phyloP scores from a whole-genome alignment of 2,329 filamentous ascomycete species.

The Thielaviopsis ethacetica region DNA sequence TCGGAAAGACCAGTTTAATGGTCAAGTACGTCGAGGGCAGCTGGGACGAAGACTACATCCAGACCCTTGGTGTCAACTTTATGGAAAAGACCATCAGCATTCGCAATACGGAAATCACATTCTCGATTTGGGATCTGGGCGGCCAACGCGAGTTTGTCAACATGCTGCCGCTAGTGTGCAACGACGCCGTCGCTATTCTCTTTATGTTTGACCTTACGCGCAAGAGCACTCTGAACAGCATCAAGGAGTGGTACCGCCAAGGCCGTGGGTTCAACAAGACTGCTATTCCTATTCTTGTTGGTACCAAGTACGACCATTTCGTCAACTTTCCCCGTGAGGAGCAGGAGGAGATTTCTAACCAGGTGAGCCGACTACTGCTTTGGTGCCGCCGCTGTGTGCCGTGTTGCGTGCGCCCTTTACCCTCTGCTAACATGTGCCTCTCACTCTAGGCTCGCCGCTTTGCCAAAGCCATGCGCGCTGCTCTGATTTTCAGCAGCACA shows the following conservation, averaged over 20 bases:
- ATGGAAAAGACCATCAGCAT: slow-evolving; percentile 99
- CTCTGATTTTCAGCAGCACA: slow-evolving; percentile 94
- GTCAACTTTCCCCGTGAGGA: slow-evolving; percentile 96
- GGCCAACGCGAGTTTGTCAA: slow-evolving; percentile 98
- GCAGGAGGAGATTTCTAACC: slow-evolving; percentile 95
- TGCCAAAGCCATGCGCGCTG: slow-evolving; percentile 95
- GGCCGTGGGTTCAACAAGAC: slow-evolving; percentile 98
- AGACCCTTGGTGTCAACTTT: slow-evolving; percentile 96
- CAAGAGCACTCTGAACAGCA: slow-evolving; percentile 96
- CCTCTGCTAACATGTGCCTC: not conserved
- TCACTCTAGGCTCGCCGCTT: slow-evolving; percentile 65
- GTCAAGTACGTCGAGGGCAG: slow-evolving; percentile 99
- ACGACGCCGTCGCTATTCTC: slow-evolving; percentile 92
- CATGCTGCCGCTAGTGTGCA: slow-evolving; percentile 98
- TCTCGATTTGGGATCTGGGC: slow-evolving; percentile 97
- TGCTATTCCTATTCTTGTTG: slow-evolving; percentile 92
- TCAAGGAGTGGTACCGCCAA: slow-evolving; percentile 99
- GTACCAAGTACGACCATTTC: slow-evolving; percentile 98
- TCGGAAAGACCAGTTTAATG: slow-evolving; percentile 98
- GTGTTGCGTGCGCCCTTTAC: not conserved
- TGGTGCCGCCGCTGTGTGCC: not conserved
- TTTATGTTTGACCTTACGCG: slow-evolving; percentile 99
- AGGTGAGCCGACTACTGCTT: slow-evolving; percentile 36
- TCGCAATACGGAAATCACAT: slow-evolving; percentile 97
- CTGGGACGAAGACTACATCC: slow-evolving; percentile 99